A percentile compares a stretch with the other conserved stretches of the same genome.
Conservation (phyloP, 768 basidiomycete species). For the Infundibulicybe gibba region DNA sequence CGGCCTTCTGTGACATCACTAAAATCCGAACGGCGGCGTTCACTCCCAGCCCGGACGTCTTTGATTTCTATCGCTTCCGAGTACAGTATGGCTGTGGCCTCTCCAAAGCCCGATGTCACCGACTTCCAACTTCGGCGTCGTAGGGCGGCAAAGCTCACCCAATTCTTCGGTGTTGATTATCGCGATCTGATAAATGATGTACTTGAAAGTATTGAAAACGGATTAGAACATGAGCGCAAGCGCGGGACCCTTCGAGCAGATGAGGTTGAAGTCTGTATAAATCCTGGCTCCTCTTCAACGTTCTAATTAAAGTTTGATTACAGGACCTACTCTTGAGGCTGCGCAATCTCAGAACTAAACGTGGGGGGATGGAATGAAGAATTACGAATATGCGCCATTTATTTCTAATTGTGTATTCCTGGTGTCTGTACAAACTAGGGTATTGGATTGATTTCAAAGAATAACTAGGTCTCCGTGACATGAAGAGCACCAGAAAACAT, state of each 20-base stretch:
- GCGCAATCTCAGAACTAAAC: slow-evolving; percentile 52
- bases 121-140: slow-evolving; percentile 71
- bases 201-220: slow-evolving; percentile 74
- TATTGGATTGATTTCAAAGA: slow-evolving; percentile 34
- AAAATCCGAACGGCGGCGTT: slow-evolving; percentile 63
- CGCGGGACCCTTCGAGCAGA: slow-evolving; percentile 61
- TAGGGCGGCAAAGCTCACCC: slow-evolving; percentile 78
- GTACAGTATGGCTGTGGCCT: slow-evolving; percentile 23
- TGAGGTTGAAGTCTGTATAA: slow-evolving; percentile 65
- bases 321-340: slow-evolving; percentile 57
- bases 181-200: slow-evolving; percentile 74
- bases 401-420: neutral
- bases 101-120: slow-evolving; percentile 40
- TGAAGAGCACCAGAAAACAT: slow-evolving; percentile 86
- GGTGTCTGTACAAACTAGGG: neutral
- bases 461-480: slow-evolving; percentile 82
- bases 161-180: slow-evolving; percentile 88
- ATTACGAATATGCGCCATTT: neutral
- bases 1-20: slow-evolving; percentile 34
- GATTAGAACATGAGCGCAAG: slow-evolving; percentile 66
- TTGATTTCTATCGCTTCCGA: slow-evolving; percentile 57
- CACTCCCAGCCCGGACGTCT: slow-evolving; percentile 64
- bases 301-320: neutral
- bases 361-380: slow-evolving; percentile 16
- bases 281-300: slow-evolving; percentile 1